A percentile compares a stretch with the other conserved stretches of the same genome.
These are phyloP conservation scores for Lasiodiplodia gonubiensis DNA, from an alignment of 2,329 filamentous ascomycete genomes.

Conservation along the genomic window DNA sequence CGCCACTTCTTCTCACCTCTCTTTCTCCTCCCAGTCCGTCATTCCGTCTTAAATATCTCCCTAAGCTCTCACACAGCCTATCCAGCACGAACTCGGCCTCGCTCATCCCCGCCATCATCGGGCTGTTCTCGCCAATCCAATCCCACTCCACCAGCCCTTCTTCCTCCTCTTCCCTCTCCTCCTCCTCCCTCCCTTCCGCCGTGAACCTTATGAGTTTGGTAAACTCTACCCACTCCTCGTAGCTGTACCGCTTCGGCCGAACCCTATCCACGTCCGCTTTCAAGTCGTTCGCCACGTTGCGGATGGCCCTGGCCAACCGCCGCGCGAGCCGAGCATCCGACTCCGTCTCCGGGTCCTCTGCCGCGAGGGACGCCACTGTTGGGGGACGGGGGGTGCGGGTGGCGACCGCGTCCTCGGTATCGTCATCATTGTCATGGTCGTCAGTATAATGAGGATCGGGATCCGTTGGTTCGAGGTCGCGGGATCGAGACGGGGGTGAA, in stretches of 20 bases:
- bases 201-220: constrained; percentile 72
- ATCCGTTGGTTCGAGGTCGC: not conserved
- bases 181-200: constrained; percentile 31
- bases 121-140: constrained; percentile 73
- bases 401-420: constrained; percentile 1
- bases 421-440: not conserved
- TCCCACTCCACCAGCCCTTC: constrained; percentile 70
- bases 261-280: constrained; percentile 53
- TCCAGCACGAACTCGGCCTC: constrained; percentile 73
- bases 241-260: constrained; percentile 69
- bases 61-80: constrained; percentile 68
- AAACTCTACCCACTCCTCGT: constrained; percentile 87
- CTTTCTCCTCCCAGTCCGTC: not conserved
- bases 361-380: constrained; percentile 49
- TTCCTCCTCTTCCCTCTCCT: constrained; percentile 57
- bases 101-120: constrained; percentile 66
- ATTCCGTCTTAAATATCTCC: constrained; percentile 37
- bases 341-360: constrained; percentile 29
- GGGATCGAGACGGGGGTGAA: not conserved
- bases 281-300: constrained; percentile 68
- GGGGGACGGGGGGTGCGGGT: constrained; percentile 11
- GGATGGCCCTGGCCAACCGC: constrained; percentile 72
- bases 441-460: not conserved
- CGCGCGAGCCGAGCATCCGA: constrained; percentile 64
- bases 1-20: not conserved